Percentiles rank a stretch among this genome's conserved stretches.
phyloP scores from a whole-genome alignment of 176 grass and related monocot species.

The Ampelocalamus luodianensis region DNA sequence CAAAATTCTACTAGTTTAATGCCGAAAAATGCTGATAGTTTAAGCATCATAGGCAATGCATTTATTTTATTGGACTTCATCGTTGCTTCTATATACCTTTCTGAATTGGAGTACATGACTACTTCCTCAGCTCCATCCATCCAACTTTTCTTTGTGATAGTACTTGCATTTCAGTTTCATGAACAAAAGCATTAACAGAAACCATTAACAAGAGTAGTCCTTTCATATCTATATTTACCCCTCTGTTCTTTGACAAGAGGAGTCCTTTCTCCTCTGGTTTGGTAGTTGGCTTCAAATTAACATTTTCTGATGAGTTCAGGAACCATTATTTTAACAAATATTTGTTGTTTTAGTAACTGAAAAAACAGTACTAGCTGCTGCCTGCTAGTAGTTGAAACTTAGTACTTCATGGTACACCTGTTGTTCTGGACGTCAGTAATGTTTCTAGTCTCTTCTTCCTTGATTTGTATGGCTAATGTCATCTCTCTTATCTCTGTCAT shows the following conservation, averaged over 20 bases:
- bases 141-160: not conserved
- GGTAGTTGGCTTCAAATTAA: not conserved
- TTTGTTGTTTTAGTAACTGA: not conserved
- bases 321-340: not conserved
- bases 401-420: conserved; percentile 20
- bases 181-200: not conserved
- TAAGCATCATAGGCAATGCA: not conserved
- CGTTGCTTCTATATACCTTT: not conserved
- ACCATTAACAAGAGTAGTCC: too few relatives aligned
- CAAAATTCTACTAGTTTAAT: too few relatives aligned
- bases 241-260: not conserved
- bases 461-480: conserved; percentile 34
- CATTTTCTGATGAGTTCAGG: not conserved
- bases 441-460: conserved; percentile 5
- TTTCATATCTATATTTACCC: not conserved
- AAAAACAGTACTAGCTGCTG: not conserved
- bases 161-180: not conserved
- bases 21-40: conserved; percentile 12
- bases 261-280: not conserved
- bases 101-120: not conserved
- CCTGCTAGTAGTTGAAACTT: conserved; percentile 31
- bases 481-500: conserved; percentile 38
- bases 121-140: not conserved
- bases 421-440: conserved; percentile 28
- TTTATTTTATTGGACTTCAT: not conserved